Evolutionary conservation across 495 filamentous ascomycete genomes (phyloP), one percentile per base, ranked within the genome.

Genomic region (Annulohypoxylon moriforme): DNA sequence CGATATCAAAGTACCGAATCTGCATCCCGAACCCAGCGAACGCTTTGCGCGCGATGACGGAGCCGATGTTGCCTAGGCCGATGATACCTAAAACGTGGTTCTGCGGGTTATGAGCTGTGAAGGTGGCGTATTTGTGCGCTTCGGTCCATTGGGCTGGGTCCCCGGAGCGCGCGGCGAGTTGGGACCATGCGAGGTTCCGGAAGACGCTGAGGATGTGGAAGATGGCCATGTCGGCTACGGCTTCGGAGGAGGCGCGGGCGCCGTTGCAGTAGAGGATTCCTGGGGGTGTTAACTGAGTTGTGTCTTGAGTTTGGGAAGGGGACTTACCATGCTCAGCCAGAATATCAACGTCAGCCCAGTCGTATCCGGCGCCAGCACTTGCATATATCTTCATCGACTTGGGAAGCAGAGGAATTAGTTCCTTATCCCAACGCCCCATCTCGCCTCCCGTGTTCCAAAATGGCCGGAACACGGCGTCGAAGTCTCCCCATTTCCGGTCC

Each of bases 181-280:
- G 25, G 6, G 50, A 55, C 50, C 25, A 55, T 3, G 27, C 50
- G 14, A 55, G 29, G 50, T 55, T 55, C n/a, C 50, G 50, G 29
- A 33, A 55, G 7, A 55, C 29, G 27, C 27, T 18, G n/a, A 55
- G 27, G 29, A 55, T 34, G 16, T 55, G 29, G 50, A 55, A 55
- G 29, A 55, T 55, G 50, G 29, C 29, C 29, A 55, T 55, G 29
- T 34, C 50, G 14, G 50, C 50, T 55, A 55, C 50, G 11, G 47
- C 50, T 20, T 55, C 50, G 14, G 50, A 34, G 50, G 50, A 52
- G 11, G 47, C 47, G 25, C 24, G 47, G 11, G 47, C 47, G 24
- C 47, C 47, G 47, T 52, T 52, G 47, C 47, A 52, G 47, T 52
- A 52, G 24, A 52, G 22, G 22, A 52, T 52, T 13, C 47, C 47